These are phyloP conservation scores for Lasiodiplodia theobromae DNA, from an alignment of 2,329 filamentous ascomycete genomes.

Conservation along the genomic window DNA sequence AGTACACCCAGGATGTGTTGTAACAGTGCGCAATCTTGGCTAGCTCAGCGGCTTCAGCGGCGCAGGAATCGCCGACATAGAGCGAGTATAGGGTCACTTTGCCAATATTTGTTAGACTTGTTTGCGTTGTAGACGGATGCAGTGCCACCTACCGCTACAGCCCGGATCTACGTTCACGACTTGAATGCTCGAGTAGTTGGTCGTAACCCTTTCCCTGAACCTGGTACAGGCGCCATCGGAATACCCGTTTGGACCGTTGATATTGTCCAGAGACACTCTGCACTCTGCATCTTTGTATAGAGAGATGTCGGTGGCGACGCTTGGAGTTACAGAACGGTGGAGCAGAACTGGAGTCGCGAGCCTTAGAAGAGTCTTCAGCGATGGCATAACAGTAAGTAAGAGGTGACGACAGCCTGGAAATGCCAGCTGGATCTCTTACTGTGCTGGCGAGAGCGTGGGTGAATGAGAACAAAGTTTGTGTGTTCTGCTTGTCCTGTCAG, in stretches of 20 bases:
- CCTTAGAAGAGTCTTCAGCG: no score
- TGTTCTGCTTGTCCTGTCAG: no score
- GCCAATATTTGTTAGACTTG: not conserved
- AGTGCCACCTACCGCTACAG: not conserved
- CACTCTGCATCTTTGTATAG: slow-evolving; percentile 9
- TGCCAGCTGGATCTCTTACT: no score
- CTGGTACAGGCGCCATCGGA: slow-evolving; percentile 5
- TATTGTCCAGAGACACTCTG: not conserved
- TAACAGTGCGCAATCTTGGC: slow-evolving; percentile 11
- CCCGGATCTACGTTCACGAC: slow-evolving; percentile 7
- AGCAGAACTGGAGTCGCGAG: no score
- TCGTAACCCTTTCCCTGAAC: not conserved
- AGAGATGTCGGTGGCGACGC: not conserved
- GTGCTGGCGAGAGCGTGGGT: no score
- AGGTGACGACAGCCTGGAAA: no score
- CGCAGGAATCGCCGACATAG: slow-evolving; percentile 20
- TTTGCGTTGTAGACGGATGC: not conserved
- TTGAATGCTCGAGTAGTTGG: slow-evolving; percentile 15
- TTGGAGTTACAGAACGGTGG: no score
- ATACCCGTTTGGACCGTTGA: slow-evolving; percentile 17
- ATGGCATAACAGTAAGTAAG: no score
- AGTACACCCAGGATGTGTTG: slow-evolving; percentile 17
- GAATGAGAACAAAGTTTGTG: no score
- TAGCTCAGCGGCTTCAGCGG: not conserved
- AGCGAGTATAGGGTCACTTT: slow-evolving; percentile 1